A percentile compares a stretch with the other conserved stretches of the same genome.
phyloP scores from a whole-genome alignment of 2,329 filamentous ascomycete genomes.

The Aspergillus ustus region DNA sequence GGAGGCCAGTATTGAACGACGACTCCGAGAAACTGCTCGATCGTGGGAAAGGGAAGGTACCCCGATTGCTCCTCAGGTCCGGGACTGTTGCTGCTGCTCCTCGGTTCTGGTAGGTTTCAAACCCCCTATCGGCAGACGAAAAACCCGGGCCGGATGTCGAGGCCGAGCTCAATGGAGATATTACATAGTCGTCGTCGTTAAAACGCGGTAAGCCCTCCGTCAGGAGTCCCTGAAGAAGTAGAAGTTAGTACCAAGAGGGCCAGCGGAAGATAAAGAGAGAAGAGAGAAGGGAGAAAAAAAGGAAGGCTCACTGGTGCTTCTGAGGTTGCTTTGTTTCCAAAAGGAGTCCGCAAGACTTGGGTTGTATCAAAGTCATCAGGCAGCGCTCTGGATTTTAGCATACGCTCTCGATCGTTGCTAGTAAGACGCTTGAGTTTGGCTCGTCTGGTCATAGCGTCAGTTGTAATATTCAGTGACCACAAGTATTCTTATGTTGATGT shows the following conservation, averaged over 20 bases:
- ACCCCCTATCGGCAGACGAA: conserved; percentile 33
- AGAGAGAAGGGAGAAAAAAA: conserved; percentile 50
- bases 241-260: conserved; percentile 32
- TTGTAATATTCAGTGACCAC: not conserved
- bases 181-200: conserved; percentile 44
- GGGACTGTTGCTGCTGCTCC: conserved; percentile 34
- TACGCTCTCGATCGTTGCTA: conserved; percentile 64
- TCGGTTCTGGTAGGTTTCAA: conserved; percentile 33
- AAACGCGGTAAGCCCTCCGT: conserved; percentile 39
- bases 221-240: conserved; percentile 35
- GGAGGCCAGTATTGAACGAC: conserved; percentile 34
- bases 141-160: conserved; percentile 44
- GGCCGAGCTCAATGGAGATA: conserved; percentile 42
- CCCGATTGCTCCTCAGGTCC: conserved; percentile 34
- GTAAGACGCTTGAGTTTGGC: conserved; percentile 66
- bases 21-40: conserved; percentile 44
- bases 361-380: conserved; percentile 65
- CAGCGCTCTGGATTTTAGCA: conserved; percentile 63
- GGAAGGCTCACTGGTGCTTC: conserved; percentile 55
- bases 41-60: conserved; percentile 34
- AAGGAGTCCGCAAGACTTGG: conserved; percentile 62
- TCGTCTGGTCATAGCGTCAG: conserved; percentile 47
- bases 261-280: conserved; percentile 37
- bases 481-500: not conserved
- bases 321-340: conserved; percentile 50